phyloP scores from a whole-genome alignment of 73 alveolate species.

The Symbiodinium natans region DNA sequence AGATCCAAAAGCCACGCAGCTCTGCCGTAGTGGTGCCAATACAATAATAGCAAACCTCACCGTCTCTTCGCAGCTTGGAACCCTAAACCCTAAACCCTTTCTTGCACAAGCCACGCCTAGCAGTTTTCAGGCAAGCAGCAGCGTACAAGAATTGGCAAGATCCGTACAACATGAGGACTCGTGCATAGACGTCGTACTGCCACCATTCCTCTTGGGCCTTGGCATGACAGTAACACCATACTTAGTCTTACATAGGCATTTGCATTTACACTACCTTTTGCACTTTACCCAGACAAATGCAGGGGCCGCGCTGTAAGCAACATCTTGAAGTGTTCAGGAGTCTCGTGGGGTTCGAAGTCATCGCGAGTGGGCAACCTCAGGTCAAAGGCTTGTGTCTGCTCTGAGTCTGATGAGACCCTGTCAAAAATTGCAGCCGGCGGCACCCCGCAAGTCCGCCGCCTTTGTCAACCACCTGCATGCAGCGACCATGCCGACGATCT shows the following conservation, averaged over 20 bases:
- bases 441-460: not conserved
- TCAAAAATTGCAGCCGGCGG: not conserved
- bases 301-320: slow-evolving; percentile 20
- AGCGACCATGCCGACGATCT: no score
- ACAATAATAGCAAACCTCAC: slow-evolving; percentile 76
- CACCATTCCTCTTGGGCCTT: slow-evolving; percentile 91
- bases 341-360: slow-evolving; percentile 84
- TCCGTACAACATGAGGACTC: slow-evolving; percentile 82
- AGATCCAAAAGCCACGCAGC: slow-evolving; percentile 88
- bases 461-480: not conserved
- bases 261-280: not conserved
- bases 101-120: no score
- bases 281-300: not conserved
- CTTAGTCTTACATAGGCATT: not conserved
- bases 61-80: not conserved
- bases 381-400: not conserved
- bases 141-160: slow-evolving; percentile 64
- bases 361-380: slow-evolving; percentile 71
- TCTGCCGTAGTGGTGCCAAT: slow-evolving; percentile 86
- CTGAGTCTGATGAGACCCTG: not conserved
- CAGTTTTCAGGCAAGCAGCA: no score
- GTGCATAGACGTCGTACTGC: slow-evolving; percentile 85
- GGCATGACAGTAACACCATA: not conserved
- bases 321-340: slow-evolving; percentile 90
- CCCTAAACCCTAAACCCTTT: no score